Base-by-base conservation (phyloP, 805 yeast species). In the Lachancea meyersii region DNA sequence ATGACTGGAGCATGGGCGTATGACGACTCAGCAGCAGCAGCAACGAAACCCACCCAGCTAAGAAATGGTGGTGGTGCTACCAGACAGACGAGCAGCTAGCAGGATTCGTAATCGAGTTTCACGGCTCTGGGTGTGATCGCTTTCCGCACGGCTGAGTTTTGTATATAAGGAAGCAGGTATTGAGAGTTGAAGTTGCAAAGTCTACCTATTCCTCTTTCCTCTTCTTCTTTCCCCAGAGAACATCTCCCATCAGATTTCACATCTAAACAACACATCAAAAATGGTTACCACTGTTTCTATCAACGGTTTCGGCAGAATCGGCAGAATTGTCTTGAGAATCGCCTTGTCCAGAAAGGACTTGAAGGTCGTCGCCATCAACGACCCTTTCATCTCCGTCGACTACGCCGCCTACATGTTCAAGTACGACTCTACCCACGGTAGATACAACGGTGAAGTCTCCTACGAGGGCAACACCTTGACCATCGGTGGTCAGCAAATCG, bases 391-490 rank as follows among this genome's bases (percentile, higher is more conserved):
- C 65, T 72, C 77, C 47, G 71, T 77, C 48, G 85, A 78, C 54
- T 79, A 79, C 64, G 84, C 86, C 57, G 76, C 84, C 46, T 79
- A 79, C 75, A 76, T 78, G 82, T 79, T 79, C 78, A 79, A 79
- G 70, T 79, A 79, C 69, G 86, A 79, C 63, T 79, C 85, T 48
- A 79, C 83, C 47, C 86, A 79, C 70, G 82, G 84, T 63, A 67
- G 66, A 60, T 79, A 65, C 77, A 56, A 65, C 26, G 84, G 84
- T 63, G 76, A 71, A 56, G 82, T 79, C 45, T 54, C 70, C 48
- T 60, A 72, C 58, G 76, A 75, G 58, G 82, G 69, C 55, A 68
- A 69, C 54, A 56, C 63, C 61, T 63, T 79, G 53, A 61, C 73
- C 65, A 70, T 79, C 54, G 79, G 76, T 61, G 82, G 81, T 57